These are phyloP conservation scores for Forsythia suspensa DNA, from an alignment of 257 asterid genomes.

Conservation along the genomic window DNA sequence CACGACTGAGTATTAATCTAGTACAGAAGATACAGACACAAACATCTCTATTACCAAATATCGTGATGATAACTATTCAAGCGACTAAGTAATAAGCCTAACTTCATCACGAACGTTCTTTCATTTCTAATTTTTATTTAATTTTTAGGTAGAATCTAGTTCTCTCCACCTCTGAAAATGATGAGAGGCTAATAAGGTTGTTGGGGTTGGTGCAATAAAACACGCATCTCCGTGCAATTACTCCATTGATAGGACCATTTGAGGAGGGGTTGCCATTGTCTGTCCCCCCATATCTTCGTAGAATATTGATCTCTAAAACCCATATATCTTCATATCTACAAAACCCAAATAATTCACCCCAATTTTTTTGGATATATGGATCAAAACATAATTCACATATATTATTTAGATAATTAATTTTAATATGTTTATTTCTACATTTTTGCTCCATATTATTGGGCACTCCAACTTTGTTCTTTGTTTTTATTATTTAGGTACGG, in stretches of 20 bases:
- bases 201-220: slow-evolving; percentile 51
- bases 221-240: slow-evolving; percentile 36
- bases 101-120: background rate
- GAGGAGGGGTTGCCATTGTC: background rate
- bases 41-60: background rate
- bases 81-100: background rate
- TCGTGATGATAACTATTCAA: background rate
- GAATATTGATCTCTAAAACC: too few relatives aligned
- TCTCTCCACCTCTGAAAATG: slow-evolving; percentile 16
- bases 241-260: slow-evolving; percentile 24
- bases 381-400: background rate
- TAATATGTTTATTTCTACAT: too few relatives aligned
- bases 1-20: too few relatives aligned
- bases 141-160: too few relatives aligned
- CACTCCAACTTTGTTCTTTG: too few relatives aligned
- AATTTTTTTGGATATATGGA: background rate
- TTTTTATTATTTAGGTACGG: too few relatives aligned
- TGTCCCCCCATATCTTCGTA: too few relatives aligned
- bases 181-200: slow-evolving; percentile 37
- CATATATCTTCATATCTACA: background rate
- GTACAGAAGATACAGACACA: too few relatives aligned
- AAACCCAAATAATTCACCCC: slow-evolving; percentile 2
- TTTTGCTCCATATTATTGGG: too few relatives aligned
- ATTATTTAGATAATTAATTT: too few relatives aligned
- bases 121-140: too few relatives aligned